Percentiles rank a stretch among this genome's conserved stretches.
Conservation (phyloP, 2,329 filamentous ascomycete species). For the Periconia macrospinosa region DNA sequence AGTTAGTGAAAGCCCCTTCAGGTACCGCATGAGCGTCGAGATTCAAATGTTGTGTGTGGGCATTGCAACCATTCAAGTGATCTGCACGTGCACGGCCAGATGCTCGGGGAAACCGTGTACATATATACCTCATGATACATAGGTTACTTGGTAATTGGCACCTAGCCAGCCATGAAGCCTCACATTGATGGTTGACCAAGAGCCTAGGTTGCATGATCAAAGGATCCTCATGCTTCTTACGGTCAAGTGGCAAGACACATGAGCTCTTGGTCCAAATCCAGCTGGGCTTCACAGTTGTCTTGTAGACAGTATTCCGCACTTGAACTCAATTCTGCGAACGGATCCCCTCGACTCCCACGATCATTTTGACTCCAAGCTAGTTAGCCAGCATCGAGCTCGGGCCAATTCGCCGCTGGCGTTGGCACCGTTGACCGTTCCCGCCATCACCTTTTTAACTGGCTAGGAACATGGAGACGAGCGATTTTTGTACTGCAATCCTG, state of each 20-base stretch:
- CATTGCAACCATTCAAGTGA: neutral
- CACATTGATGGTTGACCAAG: neutral
- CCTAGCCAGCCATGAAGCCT: neutral
- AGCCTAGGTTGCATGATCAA: neutral
- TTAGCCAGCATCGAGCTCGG: slow-evolving; percentile 2
- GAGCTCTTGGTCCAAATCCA: neutral
- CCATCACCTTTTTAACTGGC: neutral
- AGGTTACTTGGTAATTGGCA: neutral
- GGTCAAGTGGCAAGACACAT: neutral
- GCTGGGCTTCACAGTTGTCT: neutral
- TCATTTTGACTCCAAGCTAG: neutral
- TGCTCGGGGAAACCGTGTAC: neutral
- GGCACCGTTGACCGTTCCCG: slow-evolving; percentile 2
- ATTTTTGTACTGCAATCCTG: neutral
- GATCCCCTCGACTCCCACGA: neutral
- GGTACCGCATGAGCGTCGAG: neutral
- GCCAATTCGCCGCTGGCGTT: slow-evolving; percentile 5
- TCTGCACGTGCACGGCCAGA: neutral
- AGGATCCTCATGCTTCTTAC: neutral
- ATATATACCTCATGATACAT: neutral
- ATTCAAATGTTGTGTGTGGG: no score
- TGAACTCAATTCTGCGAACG: neutral
- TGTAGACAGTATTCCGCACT: neutral
- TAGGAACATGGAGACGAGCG: slow-evolving; percentile 3
- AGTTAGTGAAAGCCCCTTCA: neutral